A percentile compares a stretch with the other conserved stretches of the same genome.
Evolutionary conservation across 257 asterid species (phyloP).

Genomic region (Lycium barbarum): DNA sequence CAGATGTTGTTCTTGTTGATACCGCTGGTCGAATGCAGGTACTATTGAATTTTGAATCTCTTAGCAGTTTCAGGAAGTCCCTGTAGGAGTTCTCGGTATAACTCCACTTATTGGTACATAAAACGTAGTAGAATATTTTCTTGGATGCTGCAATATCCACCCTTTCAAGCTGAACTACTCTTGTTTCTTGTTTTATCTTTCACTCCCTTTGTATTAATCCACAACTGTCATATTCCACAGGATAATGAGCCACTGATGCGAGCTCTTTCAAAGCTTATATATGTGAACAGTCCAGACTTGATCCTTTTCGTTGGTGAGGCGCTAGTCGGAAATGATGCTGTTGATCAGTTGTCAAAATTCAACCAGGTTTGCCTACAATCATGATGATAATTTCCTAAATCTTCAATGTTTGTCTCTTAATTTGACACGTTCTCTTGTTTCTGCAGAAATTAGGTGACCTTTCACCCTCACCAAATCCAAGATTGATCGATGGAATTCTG

Average conservation of each 20-base stretch:
- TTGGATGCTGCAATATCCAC: not conserved
- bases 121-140: not conserved
- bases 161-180: constrained; percentile 4
- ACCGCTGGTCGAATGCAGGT: constrained; percentile 99
- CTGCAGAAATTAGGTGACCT: constrained; percentile 91
- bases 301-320: constrained; percentile 97
- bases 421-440: constrained; percentile 19
- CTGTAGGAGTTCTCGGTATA: not conserved
- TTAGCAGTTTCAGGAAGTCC: not conserved
- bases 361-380: constrained; percentile 62
- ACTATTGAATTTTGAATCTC: constrained; percentile 26
- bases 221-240: constrained; percentile 45
- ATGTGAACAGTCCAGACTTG: constrained; percentile 83
- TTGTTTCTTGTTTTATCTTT: not conserved
- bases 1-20: constrained; percentile 97
- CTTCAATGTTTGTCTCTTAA: not conserved
- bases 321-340: constrained; percentile 96
- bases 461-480: constrained; percentile 82
- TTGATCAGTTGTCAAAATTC: constrained; percentile 89
- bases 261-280: constrained; percentile 91
- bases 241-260: constrained; percentile 98
- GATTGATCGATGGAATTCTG: constrained; percentile 92
- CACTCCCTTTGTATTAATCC: not conserved
- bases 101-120: not conserved
- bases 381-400: too few relatives aligned